Base-by-base conservation (phyloP, 768 basidiomycete species). In the Russula sp. region DNA sequence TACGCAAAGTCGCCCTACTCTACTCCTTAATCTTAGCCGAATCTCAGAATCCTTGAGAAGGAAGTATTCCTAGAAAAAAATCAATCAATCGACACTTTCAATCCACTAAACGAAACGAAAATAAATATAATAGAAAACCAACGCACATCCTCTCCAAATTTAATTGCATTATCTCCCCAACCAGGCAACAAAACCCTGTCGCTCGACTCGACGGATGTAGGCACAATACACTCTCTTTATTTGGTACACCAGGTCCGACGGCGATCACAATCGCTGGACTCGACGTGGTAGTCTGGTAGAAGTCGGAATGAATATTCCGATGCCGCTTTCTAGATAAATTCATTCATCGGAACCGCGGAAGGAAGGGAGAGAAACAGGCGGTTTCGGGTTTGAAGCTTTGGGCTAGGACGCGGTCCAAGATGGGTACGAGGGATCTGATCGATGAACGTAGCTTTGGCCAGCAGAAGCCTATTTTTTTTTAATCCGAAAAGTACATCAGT, bases 381-480 rank as follows among this genome's bases (percentile, higher is more conserved):
- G 93, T 92, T 70, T 96, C 94, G 36, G 92, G 81, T 81, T 98
- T 98, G 87, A 96, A 96, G 62, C 95, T 84, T 79, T 98, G 96
- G 66, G 98, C 94, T 69, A 98, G 83, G 67, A 98, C 92, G 69
- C 96, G 92, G 87, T 98, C 96, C 61, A 98, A 80, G 57, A 98
- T 84, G 66, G 96, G 96, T 68, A 92, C 78, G 69, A 98, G 75
- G 63, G 94, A 81, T 80, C 84, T 91, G 84, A 98, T 98, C 69
- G 87, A 88, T 97, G 88, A 98, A 94, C 28, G 94, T 96, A 69
- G 92, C 89, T 78, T 91, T n/a, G n/a, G 90, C 67, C 78, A 78
- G 90, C 89, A 44, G 46, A 10, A n/a, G 13, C 46, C 46, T n/a
- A n/a, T n/a, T n/a, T 22, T 9, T 40, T 40, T 40, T 18, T 4